Base-by-base conservation (phyloP, 352 stramenopile species). In the Halophytophthora batemanensis region DNA sequence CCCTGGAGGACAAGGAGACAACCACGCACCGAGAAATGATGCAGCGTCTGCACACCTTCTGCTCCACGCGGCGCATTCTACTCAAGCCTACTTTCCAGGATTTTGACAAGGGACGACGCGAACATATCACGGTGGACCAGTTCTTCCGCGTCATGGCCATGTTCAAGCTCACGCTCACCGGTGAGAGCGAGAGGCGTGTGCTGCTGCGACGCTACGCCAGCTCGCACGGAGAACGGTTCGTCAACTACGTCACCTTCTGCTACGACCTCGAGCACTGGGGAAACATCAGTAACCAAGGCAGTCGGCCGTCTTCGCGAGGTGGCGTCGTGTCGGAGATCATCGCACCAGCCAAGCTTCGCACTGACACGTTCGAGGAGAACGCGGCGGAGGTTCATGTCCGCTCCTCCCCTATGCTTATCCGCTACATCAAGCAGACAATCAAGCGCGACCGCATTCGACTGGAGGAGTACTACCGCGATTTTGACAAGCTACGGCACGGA, bases 171-270 rank as follows among this genome's bases (percentile, higher is more conserved):
- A 78, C 63, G 1, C 29, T 91, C 10, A 57, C 59, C 8, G 68
- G 50, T 17, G 70, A 84, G 14, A 62, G 43, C 6, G 83, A 93
- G 53, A 66, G 61, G 23, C 62, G 54, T 15, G 72, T 79, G 5
- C 38, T 93, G n/a, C 60, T 90, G 22, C 82, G 81, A 53, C 74
- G 78, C 5, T 93, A 92, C 35, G 54, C 74, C 8, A 93, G 83
- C 41, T 51, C 71, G 2, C 75, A 90, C 42, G 82, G 77, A 28
- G 81, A 92, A 11, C 66, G 74, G 3, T 93, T 87, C 31, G 56
- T 93, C 19, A 93, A 92, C 65, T 93, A 90, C 45, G 79, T 90
- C 38, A 91, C 79, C 0, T 93, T 93, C 37, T 93, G 83, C 59
- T 74, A 79, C 41, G 83, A 92, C 21, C 58, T 93, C 2, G 83